phyloP scores from a whole-genome alignment of 768 basidiomycete species.

The Pseudohyphozyma bogoriensis region DNA sequence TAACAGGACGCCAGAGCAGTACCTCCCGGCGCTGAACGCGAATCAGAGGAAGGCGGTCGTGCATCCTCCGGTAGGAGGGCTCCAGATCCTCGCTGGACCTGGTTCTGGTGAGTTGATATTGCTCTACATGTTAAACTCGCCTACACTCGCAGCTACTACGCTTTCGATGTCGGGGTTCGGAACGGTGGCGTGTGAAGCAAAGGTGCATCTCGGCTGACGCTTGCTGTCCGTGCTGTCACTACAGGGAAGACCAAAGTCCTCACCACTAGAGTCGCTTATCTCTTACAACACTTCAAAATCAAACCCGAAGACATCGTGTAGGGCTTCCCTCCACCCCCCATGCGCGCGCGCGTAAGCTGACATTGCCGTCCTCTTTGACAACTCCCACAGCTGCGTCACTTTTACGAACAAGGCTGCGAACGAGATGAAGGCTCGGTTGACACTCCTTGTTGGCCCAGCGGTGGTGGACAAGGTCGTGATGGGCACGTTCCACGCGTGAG shows the following conservation, averaged over 20 bases:
- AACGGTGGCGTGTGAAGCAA: no score
- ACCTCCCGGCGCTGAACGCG: slow-evolving; percentile 13
- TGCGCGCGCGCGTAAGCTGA: not conserved
- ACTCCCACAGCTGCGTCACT: slow-evolving; percentile 43
- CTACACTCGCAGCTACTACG: no score
- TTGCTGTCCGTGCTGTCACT: not conserved
- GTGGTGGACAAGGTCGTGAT: slow-evolving; percentile 47
- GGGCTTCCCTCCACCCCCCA: not conserved
- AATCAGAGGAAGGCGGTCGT: slow-evolving; percentile 24
- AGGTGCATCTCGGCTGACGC: no score
- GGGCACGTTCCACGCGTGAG: slow-evolving; percentile 36
- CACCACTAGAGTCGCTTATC: slow-evolving; percentile 39
- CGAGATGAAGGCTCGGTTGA: slow-evolving; percentile 68
- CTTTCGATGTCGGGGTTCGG: no score
- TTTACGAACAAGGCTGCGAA: slow-evolving; percentile 67
- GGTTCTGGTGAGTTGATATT: slow-evolving; percentile 15
- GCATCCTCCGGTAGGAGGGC: not conserved
- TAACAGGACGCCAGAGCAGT: not conserved
- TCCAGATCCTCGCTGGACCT: slow-evolving; percentile 31
- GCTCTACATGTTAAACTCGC: no score
- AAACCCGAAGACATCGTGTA: slow-evolving; percentile 35
- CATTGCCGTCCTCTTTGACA: not conserved
- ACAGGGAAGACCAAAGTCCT: slow-evolving; percentile 40
- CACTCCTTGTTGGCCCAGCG: slow-evolving; percentile 55
- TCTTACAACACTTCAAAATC: slow-evolving; percentile 34